Base-by-base conservation (phyloP, 805 yeast genomes). In the Myxozyma sirexii region DNA sequence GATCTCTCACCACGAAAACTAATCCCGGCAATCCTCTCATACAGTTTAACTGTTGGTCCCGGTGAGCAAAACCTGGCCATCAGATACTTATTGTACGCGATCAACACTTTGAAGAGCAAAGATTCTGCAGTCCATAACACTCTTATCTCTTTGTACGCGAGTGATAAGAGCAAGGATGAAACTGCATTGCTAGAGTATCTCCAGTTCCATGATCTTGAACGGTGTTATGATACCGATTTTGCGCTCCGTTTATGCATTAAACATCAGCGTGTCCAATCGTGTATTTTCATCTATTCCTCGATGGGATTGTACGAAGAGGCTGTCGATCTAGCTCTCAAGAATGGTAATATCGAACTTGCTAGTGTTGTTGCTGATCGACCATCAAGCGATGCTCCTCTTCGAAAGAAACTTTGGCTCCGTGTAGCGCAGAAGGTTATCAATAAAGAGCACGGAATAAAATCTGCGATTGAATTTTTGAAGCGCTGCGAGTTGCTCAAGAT, bases 301-400 rank as follows among this genome's bases (percentile, higher is more conserved):
- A 74, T 90, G 72, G 82, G 80, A 3, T 78, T 88, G 47, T 88
- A 80, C 69, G 96, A 90, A 61, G 91, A 88, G 55, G 97, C 98
- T 0, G 83, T 92, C 37, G 79, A 79, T 50, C 71, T 94, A 56
- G 93, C 97, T 0, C 75, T 94, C 47, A 79, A 82, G 3, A 74
- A 83, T 61, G 82, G 82, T 35, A 75, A 86, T 66, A 73, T 84
- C 4, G 86, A 84, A 24, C 75, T 83, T 45, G 92, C 87, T 1
- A 77, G 79, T 29, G 70, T 77, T 2, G 79, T 84, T 8, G 87
- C 88, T 1, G 86, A 84, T 60, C 79, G 79, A 61, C 80, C 81
- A n/a, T 72, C 67, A n/a, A 78, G 77, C 29, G 80, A 80, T 57
- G 78, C 77, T 35, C 77, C 77, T 42, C 71, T 82, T 26, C 80